Conservation (phyloP, 306 rosid species). For the Malus fusca region DNA sequence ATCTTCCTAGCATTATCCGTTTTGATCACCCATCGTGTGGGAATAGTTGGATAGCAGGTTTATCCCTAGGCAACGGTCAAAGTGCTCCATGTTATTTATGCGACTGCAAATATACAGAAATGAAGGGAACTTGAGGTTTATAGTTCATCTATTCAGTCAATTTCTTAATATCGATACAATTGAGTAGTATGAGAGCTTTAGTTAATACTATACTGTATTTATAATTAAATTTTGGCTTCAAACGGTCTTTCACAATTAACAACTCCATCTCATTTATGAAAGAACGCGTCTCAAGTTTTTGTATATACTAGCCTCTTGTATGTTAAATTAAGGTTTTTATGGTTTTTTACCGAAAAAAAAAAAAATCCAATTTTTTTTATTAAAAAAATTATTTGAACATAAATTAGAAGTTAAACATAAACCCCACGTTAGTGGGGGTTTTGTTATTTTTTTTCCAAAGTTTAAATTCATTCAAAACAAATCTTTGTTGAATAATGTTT, state of each 20-base stretch:
- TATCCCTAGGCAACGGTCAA: neutral
- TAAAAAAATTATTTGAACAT: no score
- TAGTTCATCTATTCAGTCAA: neutral
- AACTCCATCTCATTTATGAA: neutral
- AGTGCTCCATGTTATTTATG: neutral
- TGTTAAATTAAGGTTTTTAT: no score
- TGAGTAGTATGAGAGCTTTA: neutral
- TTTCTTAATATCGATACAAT: neutral
- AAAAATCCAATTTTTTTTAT: no score
- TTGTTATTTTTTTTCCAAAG: no score
- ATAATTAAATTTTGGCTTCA: neutral
- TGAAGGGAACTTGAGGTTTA: neutral
- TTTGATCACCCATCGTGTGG: neutral
- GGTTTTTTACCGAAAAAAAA: no score
- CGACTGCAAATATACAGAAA: neutral
- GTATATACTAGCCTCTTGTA: no score
- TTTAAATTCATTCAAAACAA: no score
- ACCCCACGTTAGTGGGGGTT: no score
- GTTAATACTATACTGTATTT: neutral
- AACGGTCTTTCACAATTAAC: neutral
- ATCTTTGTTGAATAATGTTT: no score
- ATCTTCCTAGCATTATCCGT: rapidly evolving
- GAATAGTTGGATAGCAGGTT: neutral
- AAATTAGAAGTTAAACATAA: no score
- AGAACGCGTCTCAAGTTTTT: no score